Evolutionary conservation across 257 asterid species (phyloP).

Genomic region (Sherardia arvensis): DNA sequence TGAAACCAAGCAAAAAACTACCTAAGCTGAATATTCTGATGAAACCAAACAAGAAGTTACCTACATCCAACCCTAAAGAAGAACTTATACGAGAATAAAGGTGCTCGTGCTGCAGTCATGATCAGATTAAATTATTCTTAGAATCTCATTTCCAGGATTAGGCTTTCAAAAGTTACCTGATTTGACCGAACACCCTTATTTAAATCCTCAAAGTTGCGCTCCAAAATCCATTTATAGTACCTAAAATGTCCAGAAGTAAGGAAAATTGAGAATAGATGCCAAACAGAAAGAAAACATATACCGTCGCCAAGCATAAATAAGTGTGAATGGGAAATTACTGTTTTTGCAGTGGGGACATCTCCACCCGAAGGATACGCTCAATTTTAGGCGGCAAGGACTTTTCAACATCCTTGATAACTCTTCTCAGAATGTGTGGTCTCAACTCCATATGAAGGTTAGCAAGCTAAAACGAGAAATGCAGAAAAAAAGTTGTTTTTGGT

Average conservation of each 20-base stretch:
- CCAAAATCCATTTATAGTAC: constrained; percentile 99
- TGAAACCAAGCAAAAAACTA: no score
- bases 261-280: background rate
- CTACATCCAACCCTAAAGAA: background rate
- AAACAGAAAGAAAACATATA: background rate
- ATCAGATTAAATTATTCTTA: background rate
- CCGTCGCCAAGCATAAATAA: background rate
- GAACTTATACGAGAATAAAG: background rate
- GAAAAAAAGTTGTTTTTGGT: no score
- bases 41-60: background rate
- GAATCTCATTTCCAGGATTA: background rate
- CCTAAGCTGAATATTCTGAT: background rate
- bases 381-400: constrained; percentile 98
- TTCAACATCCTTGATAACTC: constrained; percentile 98
- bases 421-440: constrained; percentile 97
- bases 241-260: constrained; percentile 22
- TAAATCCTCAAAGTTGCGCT: constrained; percentile 92
- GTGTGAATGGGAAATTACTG: constrained; percentile 41
- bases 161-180: constrained; percentile 46
- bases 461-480: constrained; percentile 44
- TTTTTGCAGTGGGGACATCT: constrained; percentile 99
- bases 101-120: no score
- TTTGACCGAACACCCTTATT: constrained; percentile 99
- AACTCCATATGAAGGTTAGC: constrained; percentile 94
- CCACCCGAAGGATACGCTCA: constrained; percentile 98